Conservation (phyloP, 129 eudicot genomes). For the Tagetes erecta region DNA sequence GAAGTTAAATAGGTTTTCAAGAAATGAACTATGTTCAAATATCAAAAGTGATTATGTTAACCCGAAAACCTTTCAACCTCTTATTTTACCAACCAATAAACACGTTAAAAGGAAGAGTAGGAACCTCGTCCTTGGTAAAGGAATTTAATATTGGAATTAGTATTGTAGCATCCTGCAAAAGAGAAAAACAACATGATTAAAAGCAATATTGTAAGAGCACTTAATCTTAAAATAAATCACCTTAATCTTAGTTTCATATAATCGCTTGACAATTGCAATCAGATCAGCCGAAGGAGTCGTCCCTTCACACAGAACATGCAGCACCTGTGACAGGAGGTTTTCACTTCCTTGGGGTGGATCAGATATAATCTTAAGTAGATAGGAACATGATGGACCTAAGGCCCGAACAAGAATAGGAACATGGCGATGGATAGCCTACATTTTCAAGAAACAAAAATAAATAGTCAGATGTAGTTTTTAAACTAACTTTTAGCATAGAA, state of each 20-base stretch:
- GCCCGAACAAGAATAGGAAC: slow-evolving; percentile 79
- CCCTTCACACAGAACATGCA: slow-evolving; percentile 73
- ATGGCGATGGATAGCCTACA: slow-evolving; percentile 93
- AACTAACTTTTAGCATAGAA: slow-evolving; percentile 1
- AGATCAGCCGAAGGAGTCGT: slow-evolving; percentile 68
- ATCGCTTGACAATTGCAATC: slow-evolving; percentile 67
- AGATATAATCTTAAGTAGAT: slow-evolving; percentile 79
- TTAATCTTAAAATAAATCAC: slow-evolving; percentile 31
- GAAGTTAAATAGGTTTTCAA: neutral
- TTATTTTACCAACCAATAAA: slow-evolving; percentile 13
- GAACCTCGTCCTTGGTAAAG: slow-evolving; percentile 81
- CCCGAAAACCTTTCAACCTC: neutral
- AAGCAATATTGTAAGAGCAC: slow-evolving; percentile 13
- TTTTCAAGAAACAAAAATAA: slow-evolving; percentile 22
- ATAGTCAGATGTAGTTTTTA: neutral
- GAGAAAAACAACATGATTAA: slow-evolving; percentile 10
- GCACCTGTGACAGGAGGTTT: slow-evolving; percentile 84
- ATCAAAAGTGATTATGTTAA: neutral
- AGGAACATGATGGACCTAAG: slow-evolving; percentile 71
- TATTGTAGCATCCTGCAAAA: slow-evolving; percentile 86
- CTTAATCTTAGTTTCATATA: slow-evolving; percentile 91
- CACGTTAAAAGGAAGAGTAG: slow-evolving; percentile 1
- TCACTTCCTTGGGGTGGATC: slow-evolving; percentile 95
- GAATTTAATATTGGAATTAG: slow-evolving; percentile 82
- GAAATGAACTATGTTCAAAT: neutral